Percentiles rank a stretch among this genome's conserved stretches.
These are phyloP conservation scores for Apiospora phragmitis DNA, from an alignment of 2,329 filamentous ascomycete genomes.

Conservation along the genomic window DNA sequence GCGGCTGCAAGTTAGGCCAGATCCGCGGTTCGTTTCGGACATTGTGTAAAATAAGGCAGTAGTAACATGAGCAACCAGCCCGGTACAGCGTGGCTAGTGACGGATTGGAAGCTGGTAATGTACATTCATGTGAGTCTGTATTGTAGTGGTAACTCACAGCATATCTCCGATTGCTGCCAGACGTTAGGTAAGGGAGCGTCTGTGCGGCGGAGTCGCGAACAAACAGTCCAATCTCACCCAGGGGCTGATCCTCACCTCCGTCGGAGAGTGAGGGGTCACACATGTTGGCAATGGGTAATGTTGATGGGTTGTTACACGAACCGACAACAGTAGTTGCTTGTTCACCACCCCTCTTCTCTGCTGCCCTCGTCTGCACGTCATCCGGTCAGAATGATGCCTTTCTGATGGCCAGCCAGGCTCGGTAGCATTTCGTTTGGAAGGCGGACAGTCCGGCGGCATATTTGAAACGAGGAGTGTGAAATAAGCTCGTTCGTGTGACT, in stretches of 20 bases:
- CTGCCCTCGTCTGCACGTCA: not conserved
- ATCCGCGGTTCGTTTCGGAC: not conserved
- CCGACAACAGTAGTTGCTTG: not conserved
- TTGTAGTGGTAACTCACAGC: not conserved
- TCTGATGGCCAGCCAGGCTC: not conserved
- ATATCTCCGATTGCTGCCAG: not conserved
- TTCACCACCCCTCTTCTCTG: not conserved
- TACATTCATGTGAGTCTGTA: not conserved
- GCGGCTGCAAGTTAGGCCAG: not conserved
- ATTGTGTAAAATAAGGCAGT: not conserved
- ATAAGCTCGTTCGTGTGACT: not conserved
- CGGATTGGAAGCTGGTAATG: not conserved
- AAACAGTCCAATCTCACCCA: not conserved
- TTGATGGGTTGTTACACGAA: not conserved
- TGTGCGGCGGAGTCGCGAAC: conserved; percentile 1
- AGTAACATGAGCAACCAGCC: not conserved
- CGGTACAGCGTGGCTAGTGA: not conserved
- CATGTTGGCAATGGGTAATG: not conserved
- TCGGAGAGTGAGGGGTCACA: conserved; percentile 5
- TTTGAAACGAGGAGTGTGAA: not conserved
- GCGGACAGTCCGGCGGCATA: not conserved
- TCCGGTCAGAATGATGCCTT: not conserved
- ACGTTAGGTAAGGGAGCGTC: not conserved
- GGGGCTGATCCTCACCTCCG: not conserved
- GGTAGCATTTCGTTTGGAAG: not conserved